Evolutionary conservation across 2,329 filamentous ascomycete genomes (phyloP).

Genomic region (Byssochlamys sp.): DNA sequence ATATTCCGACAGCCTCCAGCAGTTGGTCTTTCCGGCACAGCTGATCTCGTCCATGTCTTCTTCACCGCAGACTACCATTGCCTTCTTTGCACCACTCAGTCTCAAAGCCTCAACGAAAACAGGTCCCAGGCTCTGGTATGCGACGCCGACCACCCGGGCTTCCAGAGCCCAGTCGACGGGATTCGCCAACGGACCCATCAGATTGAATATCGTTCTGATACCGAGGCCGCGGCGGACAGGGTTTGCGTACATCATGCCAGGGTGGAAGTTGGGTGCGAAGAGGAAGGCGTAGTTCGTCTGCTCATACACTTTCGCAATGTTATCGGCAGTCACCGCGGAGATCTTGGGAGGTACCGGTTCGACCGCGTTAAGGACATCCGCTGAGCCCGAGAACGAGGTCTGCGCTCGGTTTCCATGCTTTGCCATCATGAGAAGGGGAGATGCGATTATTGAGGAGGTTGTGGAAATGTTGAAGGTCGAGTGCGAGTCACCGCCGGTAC

Average conservation of each 20-base stretch:
- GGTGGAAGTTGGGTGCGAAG: slow-evolving; percentile 92
- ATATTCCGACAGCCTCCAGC: slow-evolving; percentile 65
- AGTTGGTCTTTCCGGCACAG: slow-evolving; percentile 77
- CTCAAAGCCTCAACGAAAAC: slow-evolving; percentile 79
- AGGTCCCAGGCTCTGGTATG: slow-evolving; percentile 72
- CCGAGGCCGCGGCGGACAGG: slow-evolving; percentile 78
- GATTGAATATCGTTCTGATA: slow-evolving; percentile 94
- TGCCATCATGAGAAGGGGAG: slow-evolving; percentile 70
- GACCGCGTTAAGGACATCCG: slow-evolving; percentile 75
- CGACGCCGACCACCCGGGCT: slow-evolving; percentile 86
- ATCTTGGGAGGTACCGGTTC: slow-evolving; percentile 64
- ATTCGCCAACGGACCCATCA: slow-evolving; percentile 85
- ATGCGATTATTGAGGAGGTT: slow-evolving; percentile 83
- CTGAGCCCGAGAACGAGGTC: slow-evolving; percentile 89
- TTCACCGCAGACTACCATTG: slow-evolving; percentile 80
- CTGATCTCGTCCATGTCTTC: slow-evolving; percentile 94
- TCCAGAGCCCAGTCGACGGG: slow-evolving; percentile 77
- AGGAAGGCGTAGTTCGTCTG: slow-evolving; percentile 87
- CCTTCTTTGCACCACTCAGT: slow-evolving; percentile 68
- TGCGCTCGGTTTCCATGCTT: slow-evolving; percentile 96
- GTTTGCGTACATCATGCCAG: slow-evolving; percentile 82
- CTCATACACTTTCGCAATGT: slow-evolving; percentile 63
- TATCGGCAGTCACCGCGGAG: slow-evolving; percentile 60
- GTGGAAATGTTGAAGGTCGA: slow-evolving; percentile 98
- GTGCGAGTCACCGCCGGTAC: slow-evolving; percentile 90